These are phyloP conservation scores for Candida gigantensis DNA, from an alignment of 1,139 yeast species.

Conservation along the genomic window DNA sequence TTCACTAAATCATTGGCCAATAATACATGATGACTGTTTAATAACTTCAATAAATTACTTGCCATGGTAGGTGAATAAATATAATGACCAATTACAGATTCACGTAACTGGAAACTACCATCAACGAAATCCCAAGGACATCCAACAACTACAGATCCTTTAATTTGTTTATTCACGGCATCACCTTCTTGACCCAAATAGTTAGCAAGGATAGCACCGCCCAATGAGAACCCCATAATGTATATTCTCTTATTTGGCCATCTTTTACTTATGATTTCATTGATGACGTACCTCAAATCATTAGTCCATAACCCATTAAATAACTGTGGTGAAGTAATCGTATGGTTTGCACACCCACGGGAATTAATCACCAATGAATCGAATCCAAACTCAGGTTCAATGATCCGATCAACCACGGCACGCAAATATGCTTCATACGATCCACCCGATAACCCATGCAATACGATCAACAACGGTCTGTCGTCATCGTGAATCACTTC, in stretches of 20 bases:
- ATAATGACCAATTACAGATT: conserved; percentile 43
- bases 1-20: conserved; percentile 29
- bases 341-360: conserved; percentile 62
- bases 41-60: conserved; percentile 45
- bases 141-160: conserved; percentile 51
- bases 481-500: conserved; percentile 34
- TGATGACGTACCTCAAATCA: conserved; percentile 55
- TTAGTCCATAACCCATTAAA: conserved; percentile 66
- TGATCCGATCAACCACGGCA: conserved; percentile 39
- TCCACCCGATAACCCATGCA: conserved; percentile 67
- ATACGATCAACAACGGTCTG: conserved; percentile 52
- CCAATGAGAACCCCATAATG: conserved; percentile 57
- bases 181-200: conserved; percentile 56
- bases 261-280: conserved; percentile 42
- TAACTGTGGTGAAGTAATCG: conserved; percentile 57
- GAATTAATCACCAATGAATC: conserved; percentile 59
- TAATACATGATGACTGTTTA: conserved; percentile 42
- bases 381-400: conserved; percentile 35
- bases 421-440: conserved; percentile 60
- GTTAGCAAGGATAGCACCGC: conserved; percentile 57
- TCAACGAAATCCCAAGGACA: conserved; percentile 60
- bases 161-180: conserved; percentile 35
- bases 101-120: conserved; percentile 44
- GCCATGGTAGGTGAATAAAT: conserved; percentile 58
- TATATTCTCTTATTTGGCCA: conserved; percentile 56